phyloP scores from a whole-genome alignment of 768 basidiomycete species.

The Suillus clintonianus region DNA sequence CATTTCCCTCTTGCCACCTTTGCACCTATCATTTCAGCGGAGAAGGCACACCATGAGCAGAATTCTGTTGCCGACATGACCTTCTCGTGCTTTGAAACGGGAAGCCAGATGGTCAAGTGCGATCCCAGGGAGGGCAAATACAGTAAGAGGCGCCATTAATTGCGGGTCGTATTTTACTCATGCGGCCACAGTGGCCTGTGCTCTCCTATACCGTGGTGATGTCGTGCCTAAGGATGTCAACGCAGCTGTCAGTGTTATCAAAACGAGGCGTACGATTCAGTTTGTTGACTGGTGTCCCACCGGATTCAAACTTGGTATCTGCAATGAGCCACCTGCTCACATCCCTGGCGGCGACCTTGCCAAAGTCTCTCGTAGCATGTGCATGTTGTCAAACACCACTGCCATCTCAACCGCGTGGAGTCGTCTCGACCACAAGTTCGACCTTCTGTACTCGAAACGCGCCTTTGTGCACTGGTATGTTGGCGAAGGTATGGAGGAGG shows the following conservation, averaged over 20 bases:
- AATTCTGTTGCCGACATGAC: slow-evolving; percentile 99
- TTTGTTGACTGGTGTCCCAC: slow-evolving; percentile 82
- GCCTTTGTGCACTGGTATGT: slow-evolving; percentile 64
- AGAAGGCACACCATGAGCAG: slow-evolving; percentile 95
- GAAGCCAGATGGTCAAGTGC: slow-evolving; percentile 81
- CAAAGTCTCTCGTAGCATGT: slow-evolving; percentile 72
- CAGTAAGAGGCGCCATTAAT: slow-evolving; percentile 39
- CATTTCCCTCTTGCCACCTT: slow-evolving; percentile 98
- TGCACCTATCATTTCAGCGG: slow-evolving; percentile 90
- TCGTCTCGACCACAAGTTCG: slow-evolving; percentile 77
- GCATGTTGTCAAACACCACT: slow-evolving; percentile 78
- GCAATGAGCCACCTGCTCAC: slow-evolving; percentile 75
- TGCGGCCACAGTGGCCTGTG: slow-evolving; percentile 54
- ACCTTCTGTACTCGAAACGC: slow-evolving; percentile 73
- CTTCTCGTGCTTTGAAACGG: slow-evolving; percentile 80
- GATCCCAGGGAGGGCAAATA: slow-evolving; percentile 81
- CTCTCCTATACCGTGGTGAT: slow-evolving; percentile 73
- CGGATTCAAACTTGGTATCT: slow-evolving; percentile 79
- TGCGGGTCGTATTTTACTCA: not conserved
- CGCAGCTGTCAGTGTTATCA: slow-evolving; percentile 71
- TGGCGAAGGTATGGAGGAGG: slow-evolving; percentile 83
- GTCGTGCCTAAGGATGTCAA: slow-evolving; percentile 81
- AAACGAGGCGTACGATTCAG: slow-evolving; percentile 78
- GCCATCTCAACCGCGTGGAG: slow-evolving; percentile 77
- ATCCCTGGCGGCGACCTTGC: slow-evolving; percentile 79